Percentiles rank a stretch among this genome's conserved stretches.
These are phyloP conservation scores for Phoma herbarum DNA, from an alignment of 2,329 filamentous ascomycete genomes.

Conservation along the genomic window DNA sequence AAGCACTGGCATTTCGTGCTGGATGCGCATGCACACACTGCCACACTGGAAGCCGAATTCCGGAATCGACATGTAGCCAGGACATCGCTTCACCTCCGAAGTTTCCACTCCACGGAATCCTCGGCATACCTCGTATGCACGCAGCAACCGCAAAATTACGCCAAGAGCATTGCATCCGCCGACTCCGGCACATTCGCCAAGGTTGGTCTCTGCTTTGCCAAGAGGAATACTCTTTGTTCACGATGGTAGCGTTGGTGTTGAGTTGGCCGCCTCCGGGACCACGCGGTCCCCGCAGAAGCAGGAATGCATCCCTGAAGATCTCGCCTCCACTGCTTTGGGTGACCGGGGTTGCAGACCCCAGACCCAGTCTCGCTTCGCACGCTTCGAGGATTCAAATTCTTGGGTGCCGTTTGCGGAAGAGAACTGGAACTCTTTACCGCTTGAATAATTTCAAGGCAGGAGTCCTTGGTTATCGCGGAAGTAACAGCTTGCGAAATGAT, in stretches of 20 bases:
- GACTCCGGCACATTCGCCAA: neutral
- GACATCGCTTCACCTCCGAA: neutral
- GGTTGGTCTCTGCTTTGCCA: neutral
- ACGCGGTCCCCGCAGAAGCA: neutral
- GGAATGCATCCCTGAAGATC: conserved; percentile 12
- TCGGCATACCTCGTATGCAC: neutral
- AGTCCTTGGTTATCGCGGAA: neutral
- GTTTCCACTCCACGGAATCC: neutral
- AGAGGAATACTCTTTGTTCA: neutral
- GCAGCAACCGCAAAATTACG: neutral
- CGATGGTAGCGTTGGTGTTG: conserved; percentile 6
- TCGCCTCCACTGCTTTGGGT: conserved; percentile 15
- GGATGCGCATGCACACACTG: neutral
- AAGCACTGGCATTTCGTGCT: neutral
- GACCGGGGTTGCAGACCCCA: conserved; percentile 1
- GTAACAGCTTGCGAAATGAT: neutral
- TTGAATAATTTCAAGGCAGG: neutral
- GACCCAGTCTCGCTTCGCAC: conserved; percentile 10
- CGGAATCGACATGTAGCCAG: neutral
- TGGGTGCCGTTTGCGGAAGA: conserved; percentile 7
- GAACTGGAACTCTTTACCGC: neutral
- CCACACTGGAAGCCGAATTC: neutral
- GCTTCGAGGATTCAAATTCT: neutral
- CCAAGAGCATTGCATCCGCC: neutral
- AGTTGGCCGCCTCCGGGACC: conserved; percentile 5